Conservation (phyloP, 768 basidiomycete genomes). For the Mycena haematopus region DNA sequence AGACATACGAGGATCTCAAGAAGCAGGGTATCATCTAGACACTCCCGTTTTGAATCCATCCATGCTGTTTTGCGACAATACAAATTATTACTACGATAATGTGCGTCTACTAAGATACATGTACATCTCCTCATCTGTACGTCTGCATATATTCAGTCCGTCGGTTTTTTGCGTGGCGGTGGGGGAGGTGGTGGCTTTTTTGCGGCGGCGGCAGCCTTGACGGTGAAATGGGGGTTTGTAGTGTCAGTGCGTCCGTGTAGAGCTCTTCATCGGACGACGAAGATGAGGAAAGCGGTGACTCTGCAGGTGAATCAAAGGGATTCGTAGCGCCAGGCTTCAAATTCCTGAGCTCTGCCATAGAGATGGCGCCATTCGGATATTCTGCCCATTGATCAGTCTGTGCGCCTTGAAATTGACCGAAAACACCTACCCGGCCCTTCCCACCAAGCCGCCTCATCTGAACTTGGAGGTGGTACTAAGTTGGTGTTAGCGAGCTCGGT, state of each 20-base stretch:
- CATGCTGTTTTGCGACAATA: neutral
- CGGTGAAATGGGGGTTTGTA: conserved; percentile 73
- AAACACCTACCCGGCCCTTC: conserved; percentile 62
- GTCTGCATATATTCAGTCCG: conserved; percentile 28
- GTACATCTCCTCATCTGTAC: conserved; percentile 6
- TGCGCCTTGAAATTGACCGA: neutral
- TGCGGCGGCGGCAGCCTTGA: conserved; percentile 45
- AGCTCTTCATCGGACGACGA: conserved; percentile 88
- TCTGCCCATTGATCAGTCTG: conserved; percentile 43
- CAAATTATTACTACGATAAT: conserved; percentile 13
- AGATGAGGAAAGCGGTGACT: conserved; percentile 73
- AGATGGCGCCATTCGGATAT: conserved; percentile 62
- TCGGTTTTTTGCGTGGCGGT: conserved; percentile 39
- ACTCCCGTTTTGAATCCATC: conserved; percentile 1
- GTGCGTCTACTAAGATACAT: conserved; percentile 20
- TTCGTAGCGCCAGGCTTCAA: conserved; percentile 51
- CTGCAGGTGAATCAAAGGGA: conserved; percentile 75
- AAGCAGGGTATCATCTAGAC: conserved; percentile 70
- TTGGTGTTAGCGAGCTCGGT: conserved; percentile 15
- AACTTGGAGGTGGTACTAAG: conserved; percentile 85
- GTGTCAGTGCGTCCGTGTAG: conserved; percentile 73
- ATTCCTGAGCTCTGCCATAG: conserved; percentile 46
- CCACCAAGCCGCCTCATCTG: conserved; percentile 84
- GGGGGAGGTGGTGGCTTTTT: conserved; percentile 58
- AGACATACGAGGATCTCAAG: conserved; percentile 97